Base-by-base conservation (phyloP, 2,329 filamentous ascomycete species). In the Microcyclospora pomicola region DNA sequence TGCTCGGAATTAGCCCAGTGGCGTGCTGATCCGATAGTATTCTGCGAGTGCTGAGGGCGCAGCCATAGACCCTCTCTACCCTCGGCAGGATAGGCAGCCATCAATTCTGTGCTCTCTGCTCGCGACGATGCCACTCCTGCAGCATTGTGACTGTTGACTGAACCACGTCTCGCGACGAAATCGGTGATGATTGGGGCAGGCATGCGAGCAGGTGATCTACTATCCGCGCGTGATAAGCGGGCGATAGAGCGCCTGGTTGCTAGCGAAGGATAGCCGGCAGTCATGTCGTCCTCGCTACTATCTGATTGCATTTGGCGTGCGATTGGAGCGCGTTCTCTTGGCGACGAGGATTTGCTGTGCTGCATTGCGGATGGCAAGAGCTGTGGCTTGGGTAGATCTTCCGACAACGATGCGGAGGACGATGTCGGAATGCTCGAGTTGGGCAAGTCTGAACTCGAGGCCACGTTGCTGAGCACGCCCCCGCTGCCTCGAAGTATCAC, bases 1-100 rank as follows among this genome's bases (percentile, higher is more conserved):
- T 65, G 56, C 37, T 75, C 71, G 41, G 77, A 75, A 45, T 77
- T 73, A 46, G 73, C 76, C 72, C 71, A 76, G 54, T 65, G 66
- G 43, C 59, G 58, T 15, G 59, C 49, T 13, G 60, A 51, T 50
- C 66, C 67, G 13, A 37, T 16, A 9, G 39, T 37, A 31, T 27
- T 39, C 12, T 33, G 15, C 2, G 41, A 27, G 9, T 27, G 30
- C 28, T 41, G 43, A 7, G 46, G 41, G 3, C 44, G 43, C 13
- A 63, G 42, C 59, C 60, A 61, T 19, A 52, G 52, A 12, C 59
- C 53, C 44, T 65, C 62, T 38, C 55, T 59, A 13, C 51, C 50
- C 16, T 60, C 55, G 12, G 34, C 36, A 2, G 35, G 29, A 31
- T 45, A 41, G 9, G 44, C 43, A 14, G 16, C 33, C 5, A 34